Conservation (phyloP, 257 asterid genomes). For the Solanum chmielewskii region DNA sequence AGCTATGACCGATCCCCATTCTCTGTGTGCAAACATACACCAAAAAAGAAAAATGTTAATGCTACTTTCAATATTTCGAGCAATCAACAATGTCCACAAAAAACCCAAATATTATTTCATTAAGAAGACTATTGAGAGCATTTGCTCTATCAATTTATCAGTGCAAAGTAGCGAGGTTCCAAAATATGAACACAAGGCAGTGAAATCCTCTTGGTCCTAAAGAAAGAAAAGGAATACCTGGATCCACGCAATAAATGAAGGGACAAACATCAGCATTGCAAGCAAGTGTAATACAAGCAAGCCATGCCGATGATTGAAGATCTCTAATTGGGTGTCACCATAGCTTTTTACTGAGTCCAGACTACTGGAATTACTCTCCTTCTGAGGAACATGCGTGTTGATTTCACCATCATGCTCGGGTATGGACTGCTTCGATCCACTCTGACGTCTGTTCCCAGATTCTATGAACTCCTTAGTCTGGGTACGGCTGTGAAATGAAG, state of each 20-base stretch:
- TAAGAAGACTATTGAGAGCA: background rate
- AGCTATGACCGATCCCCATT: slow-evolving; percentile 45
- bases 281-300: slow-evolving; percentile 71
- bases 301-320: slow-evolving; percentile 85
- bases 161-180: background rate
- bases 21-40: slow-evolving; percentile 46
- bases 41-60: background rate
- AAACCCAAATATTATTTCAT: background rate
- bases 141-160: background rate
- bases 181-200: background rate
- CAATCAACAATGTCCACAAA: background rate
- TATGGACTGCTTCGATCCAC: slow-evolving; percentile 19
- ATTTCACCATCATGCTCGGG: slow-evolving; percentile 24
- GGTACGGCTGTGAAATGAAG: slow-evolving; percentile 73
- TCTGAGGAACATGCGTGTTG: slow-evolving; percentile 19
- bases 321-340: slow-evolving; percentile 67
- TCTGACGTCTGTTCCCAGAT: slow-evolving; percentile 21
- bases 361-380: slow-evolving; percentile 30
- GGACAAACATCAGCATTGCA: slow-evolving; percentile 69
- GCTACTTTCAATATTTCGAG: background rate
- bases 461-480: slow-evolving; percentile 37
- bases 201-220: background rate
- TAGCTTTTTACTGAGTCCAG: slow-evolving; percentile 63
- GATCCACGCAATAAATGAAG: slow-evolving; percentile 82
- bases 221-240: slow-evolving; percentile 39